Conservation (phyloP, 352 stramenopile genomes). For the Globisporangium yorkense region DNA sequence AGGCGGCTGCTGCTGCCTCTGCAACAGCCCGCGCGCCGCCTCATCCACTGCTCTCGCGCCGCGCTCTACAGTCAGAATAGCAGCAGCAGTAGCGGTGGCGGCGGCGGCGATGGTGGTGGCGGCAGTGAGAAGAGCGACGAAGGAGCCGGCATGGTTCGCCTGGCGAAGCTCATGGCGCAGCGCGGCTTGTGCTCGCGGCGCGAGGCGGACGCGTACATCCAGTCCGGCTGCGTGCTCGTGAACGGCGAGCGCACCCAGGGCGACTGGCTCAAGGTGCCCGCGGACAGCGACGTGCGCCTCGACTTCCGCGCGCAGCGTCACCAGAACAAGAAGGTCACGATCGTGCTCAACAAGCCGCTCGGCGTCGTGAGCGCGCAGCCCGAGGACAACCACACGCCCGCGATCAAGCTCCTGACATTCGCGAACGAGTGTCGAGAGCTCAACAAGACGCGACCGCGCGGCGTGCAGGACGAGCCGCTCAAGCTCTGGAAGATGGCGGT, state of each 20-base stretch:
- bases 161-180: slow-evolving; percentile 80
- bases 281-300: slow-evolving; percentile 50
- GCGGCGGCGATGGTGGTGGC: background rate
- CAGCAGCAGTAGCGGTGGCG: background rate
- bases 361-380: slow-evolving; percentile 79
- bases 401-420: slow-evolving; percentile 68
- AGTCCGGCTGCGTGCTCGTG: slow-evolving; percentile 64
- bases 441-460: slow-evolving; percentile 32
- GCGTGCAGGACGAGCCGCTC: slow-evolving; percentile 41
- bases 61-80: background rate
- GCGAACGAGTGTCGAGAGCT: slow-evolving; percentile 74
- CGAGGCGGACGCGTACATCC: slow-evolving; percentile 80
- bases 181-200: slow-evolving; percentile 72
- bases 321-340: slow-evolving; percentile 70
- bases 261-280: slow-evolving; percentile 66
- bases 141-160: slow-evolving; percentile 33
- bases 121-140: background rate
- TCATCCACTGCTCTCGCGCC: slow-evolving; percentile 2
- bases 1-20: slow-evolving; percentile 21
- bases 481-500: slow-evolving; percentile 75
- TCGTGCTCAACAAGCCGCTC: slow-evolving; percentile 82
- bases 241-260: slow-evolving; percentile 58
- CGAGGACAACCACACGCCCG: slow-evolving; percentile 53
- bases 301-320: slow-evolving; percentile 62
- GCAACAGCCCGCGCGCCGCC: background rate